Percentiles rank a stretch among this genome's conserved stretches.
Evolutionary conservation across 108 stramenopile species (phyloP).

Genomic region (Craspedostauros australis): DNA sequence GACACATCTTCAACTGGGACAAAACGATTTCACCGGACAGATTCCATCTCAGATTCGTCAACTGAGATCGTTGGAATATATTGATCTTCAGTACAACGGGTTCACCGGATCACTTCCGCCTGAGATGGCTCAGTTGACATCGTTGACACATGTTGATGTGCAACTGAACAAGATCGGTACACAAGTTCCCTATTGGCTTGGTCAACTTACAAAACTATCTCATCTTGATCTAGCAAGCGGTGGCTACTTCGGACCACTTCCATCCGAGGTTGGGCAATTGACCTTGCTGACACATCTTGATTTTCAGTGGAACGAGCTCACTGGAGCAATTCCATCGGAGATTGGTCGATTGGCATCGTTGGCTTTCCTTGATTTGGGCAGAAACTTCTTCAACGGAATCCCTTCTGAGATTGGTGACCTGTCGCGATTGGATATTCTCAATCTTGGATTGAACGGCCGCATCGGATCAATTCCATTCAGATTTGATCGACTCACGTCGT

Average conservation of each 20-base stretch:
- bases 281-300: constrained; percentile 12
- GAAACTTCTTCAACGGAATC: background rate
- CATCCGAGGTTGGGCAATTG: constrained; percentile 29
- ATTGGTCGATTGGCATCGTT: constrained; percentile 21
- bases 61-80: no score
- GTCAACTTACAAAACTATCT: constrained; percentile 18
- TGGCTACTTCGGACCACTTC: constrained; percentile 21
- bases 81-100: no score
- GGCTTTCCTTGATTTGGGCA: constrained; percentile 24
- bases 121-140: no score
- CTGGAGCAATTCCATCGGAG: constrained; percentile 21
- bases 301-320: background rate
- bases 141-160: no score
- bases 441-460: background rate
- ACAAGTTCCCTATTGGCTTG: constrained; percentile 29
- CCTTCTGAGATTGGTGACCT: background rate
- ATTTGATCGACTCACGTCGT: background rate
- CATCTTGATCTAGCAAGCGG: background rate
- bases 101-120: no score
- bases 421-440: background rate
- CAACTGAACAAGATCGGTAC: no score
- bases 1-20: no score
- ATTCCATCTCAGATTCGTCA: no score
- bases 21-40: no score
- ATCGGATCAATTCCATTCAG: background rate